These are phyloP conservation scores for Colletotrichum neosansevieriae DNA, from an alignment of 2,329 filamentous ascomycete species.

Conservation along the genomic window DNA sequence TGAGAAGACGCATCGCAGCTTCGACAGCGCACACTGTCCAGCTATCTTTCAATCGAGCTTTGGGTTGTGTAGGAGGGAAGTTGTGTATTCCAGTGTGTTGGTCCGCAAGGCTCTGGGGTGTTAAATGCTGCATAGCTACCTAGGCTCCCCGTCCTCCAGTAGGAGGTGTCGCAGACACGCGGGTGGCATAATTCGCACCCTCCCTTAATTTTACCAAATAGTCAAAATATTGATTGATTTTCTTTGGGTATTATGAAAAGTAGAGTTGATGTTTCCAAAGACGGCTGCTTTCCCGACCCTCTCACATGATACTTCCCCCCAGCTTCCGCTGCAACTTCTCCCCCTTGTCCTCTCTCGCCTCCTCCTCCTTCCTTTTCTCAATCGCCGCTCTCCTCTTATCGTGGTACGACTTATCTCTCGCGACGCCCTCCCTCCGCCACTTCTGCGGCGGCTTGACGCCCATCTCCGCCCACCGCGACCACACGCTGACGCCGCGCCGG, in stretches of 20 bases:
- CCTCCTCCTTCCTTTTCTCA: conserved; percentile 45
- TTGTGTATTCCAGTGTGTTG: too few relatives aligned
- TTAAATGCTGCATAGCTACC: too few relatives aligned
- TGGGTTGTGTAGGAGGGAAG: too few relatives aligned
- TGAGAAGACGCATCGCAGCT: background rate
- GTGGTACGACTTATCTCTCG: conserved; percentile 58
- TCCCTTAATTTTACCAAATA: too few relatives aligned
- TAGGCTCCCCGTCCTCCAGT: too few relatives aligned
- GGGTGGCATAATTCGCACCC: too few relatives aligned
- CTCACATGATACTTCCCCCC: conserved; percentile 45
- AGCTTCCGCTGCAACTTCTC: conserved; percentile 46
- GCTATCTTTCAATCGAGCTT: too few relatives aligned
- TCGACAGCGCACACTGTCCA: too few relatives aligned
- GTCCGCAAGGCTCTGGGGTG: too few relatives aligned
- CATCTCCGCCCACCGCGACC: conserved; percentile 69
- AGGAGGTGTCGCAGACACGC: too few relatives aligned
- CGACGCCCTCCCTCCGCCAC: conserved; percentile 69
- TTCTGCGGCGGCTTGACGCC: conserved; percentile 71
- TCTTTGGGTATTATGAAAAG: too few relatives aligned
- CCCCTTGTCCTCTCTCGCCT: conserved; percentile 45
- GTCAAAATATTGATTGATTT: too few relatives aligned
- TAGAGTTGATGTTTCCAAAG: background rate
- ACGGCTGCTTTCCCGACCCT: background rate
- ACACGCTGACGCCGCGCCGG: conserved; percentile 69
- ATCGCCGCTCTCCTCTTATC: conserved; percentile 47